These are phyloP conservation scores for Aspergillus avenaceus DNA, from an alignment of 495 filamentous ascomycete genomes.

Conservation along the genomic window DNA sequence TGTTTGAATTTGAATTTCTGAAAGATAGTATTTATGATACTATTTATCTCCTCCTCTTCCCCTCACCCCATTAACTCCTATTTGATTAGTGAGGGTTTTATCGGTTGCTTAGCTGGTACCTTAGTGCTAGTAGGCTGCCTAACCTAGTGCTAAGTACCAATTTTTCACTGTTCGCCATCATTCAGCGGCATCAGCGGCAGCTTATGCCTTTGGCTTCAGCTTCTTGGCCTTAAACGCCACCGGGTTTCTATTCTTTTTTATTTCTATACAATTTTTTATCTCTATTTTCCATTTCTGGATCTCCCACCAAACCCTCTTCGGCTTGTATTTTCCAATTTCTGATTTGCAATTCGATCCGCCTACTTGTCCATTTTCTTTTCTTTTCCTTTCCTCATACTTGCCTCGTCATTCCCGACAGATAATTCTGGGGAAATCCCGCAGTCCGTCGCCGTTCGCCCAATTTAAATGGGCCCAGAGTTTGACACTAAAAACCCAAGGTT, in stretches of 20 bases:
- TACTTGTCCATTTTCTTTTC: background rate
- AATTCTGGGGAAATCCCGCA: constrained; percentile 7
- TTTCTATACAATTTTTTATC: background rate
- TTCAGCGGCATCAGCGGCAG: constrained; percentile 16
- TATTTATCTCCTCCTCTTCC: no score
- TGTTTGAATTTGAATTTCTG: background rate
- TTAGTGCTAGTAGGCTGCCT: background rate
- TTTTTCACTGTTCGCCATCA: background rate
- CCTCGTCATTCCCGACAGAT: background rate
- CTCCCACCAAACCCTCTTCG: background rate
- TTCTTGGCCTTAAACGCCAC: constrained; percentile 2
- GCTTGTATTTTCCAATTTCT: no score
- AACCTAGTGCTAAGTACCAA: background rate
- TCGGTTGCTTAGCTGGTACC: background rate
- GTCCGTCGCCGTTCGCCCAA: background rate
- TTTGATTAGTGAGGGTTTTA: background rate
- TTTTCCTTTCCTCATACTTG: background rate
- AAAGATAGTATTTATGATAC: no score
- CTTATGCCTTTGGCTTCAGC: constrained; percentile 6
- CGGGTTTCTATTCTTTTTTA: background rate
- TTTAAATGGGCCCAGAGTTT: constrained; percentile 1
- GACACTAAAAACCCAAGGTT: constrained; percentile 1
- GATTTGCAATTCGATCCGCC: no score
- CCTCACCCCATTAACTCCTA: background rate
- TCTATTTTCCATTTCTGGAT: background rate